Percentiles rank a stretch among this genome's conserved stretches.
phyloP scores from a whole-genome alignment of 2,329 filamentous ascomycete species.

The Pseudogymnoascus pannorum region DNA sequence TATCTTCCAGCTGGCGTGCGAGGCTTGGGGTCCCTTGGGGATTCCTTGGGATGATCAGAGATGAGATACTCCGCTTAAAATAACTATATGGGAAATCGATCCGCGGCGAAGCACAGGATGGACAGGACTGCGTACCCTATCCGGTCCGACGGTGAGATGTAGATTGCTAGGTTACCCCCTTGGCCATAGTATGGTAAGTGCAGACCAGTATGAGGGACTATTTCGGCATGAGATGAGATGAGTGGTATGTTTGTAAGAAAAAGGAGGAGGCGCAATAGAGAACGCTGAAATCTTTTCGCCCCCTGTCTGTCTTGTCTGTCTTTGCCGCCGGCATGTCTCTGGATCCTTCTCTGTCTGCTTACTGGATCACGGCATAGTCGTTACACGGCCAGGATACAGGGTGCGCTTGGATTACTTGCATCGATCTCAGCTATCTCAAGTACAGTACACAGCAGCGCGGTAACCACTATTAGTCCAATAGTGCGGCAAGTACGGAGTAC shows the following conservation, averaged over 20 bases:
- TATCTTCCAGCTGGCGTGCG: constrained; percentile 4
- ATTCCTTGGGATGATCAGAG: not conserved
- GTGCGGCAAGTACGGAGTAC: not conserved
- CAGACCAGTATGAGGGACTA: not conserved
- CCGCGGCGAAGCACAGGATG: constrained; percentile 5
- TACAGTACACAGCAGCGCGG: not conserved
- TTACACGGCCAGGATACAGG: not conserved
- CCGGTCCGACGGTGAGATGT: constrained; percentile 5
- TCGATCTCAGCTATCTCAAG: constrained; percentile 1
- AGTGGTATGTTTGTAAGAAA: not conserved
- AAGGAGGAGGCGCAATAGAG: not conserved
- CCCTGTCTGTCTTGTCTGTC: not conserved
- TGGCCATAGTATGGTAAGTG: not conserved
- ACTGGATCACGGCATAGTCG: not conserved
- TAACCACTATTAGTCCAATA: not conserved
- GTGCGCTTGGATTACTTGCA: not conserved
- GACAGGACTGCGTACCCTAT: not conserved
- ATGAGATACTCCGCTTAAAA: constrained; percentile 4
- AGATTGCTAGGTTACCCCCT: not conserved
- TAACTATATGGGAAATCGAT: not conserved
- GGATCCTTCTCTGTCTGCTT: not conserved
- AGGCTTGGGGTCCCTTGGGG: not conserved
- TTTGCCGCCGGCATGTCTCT: not conserved
- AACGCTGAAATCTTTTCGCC: not conserved
- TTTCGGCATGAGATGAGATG: not conserved